Evolutionary conservation across 108 stramenopile genomes (phyloP).

Genomic region (Cyclotella choctawhatcheeana): DNA sequence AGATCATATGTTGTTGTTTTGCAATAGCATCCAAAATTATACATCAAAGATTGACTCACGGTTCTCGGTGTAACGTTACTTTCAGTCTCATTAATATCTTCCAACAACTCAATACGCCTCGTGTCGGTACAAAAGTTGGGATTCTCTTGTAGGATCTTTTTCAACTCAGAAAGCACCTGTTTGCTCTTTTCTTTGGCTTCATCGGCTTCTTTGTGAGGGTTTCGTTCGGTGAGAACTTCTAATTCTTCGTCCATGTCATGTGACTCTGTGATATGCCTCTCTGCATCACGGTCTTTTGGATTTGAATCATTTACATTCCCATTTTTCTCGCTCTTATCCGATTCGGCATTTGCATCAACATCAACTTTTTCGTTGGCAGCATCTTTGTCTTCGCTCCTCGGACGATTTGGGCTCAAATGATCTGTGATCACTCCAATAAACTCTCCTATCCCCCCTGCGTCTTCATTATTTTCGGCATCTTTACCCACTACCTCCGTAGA

Average conservation of each 20-base stretch:
- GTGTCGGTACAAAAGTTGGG: conserved; percentile 27
- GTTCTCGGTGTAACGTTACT: conserved; percentile 15
- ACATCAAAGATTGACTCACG: too few species aligned
- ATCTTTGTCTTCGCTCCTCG: neutral
- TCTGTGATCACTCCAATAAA: too few species aligned
- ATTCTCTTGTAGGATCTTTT: conserved; percentile 26
- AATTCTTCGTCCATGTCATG: too few species aligned
- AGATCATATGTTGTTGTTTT: too few species aligned
- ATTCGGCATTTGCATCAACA: neutral
- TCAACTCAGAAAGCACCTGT: conserved; percentile 18
- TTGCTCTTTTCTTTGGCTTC: conserved; percentile 38
- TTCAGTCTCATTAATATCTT: conserved; percentile 15
- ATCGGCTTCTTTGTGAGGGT: conserved; percentile 33
- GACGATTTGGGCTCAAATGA: too few species aligned
- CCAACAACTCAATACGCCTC: conserved; percentile 30
- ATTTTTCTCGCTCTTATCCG: neutral
- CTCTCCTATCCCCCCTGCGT: too few species aligned
- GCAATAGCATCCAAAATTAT: too few species aligned
- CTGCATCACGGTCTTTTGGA: neutral
- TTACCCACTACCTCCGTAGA: neutral
- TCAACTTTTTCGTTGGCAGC: neutral
- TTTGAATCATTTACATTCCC: neutral
- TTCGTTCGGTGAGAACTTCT: neutral
- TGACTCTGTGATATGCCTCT: too few species aligned
- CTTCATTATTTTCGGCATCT: neutral